Percentiles rank a stretch among this genome's conserved stretches.
Evolutionary conservation across 495 filamentous ascomycete species (phyloP).

Genomic region (Glarea lozoyensis): DNA sequence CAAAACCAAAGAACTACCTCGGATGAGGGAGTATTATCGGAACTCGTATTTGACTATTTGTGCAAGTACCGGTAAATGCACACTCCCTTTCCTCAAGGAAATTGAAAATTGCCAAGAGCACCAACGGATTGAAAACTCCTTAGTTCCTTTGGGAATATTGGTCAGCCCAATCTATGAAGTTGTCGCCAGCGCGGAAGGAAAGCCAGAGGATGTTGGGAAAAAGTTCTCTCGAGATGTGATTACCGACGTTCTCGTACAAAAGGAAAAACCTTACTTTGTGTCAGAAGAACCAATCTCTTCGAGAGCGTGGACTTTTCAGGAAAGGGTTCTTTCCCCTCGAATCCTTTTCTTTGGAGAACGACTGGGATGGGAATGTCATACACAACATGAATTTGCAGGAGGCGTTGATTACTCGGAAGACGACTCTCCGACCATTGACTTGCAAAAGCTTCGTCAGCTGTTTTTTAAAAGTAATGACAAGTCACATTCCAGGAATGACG

Average conservation of each 20-base stretch:
- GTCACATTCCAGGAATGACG: not conserved
- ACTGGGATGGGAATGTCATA: not conserved
- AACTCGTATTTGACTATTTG: not conserved
- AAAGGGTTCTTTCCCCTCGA: not conserved
- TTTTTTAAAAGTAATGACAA: not conserved
- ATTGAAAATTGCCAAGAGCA: not conserved
- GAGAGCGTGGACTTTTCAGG: not conserved
- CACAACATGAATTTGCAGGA: not conserved
- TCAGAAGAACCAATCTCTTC: not conserved
- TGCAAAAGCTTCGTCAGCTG: not conserved
- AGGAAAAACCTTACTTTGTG: not conserved
- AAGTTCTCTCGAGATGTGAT: not conserved
- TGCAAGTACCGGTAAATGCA: not conserved
- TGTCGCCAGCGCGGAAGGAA: not conserved
- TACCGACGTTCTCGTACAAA: too few relatives aligned
- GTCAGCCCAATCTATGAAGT: not conserved
- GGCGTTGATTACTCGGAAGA: not conserved
- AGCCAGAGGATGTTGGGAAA: not conserved
- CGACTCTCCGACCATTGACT: not conserved
- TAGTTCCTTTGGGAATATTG: not conserved
- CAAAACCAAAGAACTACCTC: not conserved
- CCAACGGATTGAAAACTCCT: not conserved
- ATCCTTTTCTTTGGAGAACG: not conserved
- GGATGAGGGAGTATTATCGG: not conserved
- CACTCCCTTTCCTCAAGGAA: not conserved